phyloP scores from a whole-genome alignment of 1,284 basidiomycete genomes.

The Fomitopsis pinicola region DNA sequence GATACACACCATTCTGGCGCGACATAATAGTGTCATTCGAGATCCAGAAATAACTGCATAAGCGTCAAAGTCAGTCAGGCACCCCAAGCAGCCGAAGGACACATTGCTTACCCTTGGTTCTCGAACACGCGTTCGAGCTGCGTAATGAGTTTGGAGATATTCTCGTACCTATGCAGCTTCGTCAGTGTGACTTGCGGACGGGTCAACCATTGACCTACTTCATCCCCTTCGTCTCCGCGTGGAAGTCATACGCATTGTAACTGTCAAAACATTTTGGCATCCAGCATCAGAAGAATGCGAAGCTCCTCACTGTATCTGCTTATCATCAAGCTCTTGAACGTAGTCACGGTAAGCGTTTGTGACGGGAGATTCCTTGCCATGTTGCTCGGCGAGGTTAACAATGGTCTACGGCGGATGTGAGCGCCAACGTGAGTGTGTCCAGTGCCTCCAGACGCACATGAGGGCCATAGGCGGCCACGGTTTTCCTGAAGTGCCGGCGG shows the following conservation, averaged over 20 bases:
- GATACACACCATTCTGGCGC: slow-evolving; percentile 80
- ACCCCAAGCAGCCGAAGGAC: background rate
- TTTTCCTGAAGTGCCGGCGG: slow-evolving; percentile 71
- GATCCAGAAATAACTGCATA: slow-evolving; percentile 78
- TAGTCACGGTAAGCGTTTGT: slow-evolving; percentile 78
- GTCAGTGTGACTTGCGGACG: background rate
- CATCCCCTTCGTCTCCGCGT: slow-evolving; percentile 87
- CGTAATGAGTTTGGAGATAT: slow-evolving; percentile 78
- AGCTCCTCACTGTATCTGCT: slow-evolving; percentile 58
- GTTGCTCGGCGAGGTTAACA: slow-evolving; percentile 88
- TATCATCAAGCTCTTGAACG: slow-evolving; percentile 53
- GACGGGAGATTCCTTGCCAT: slow-evolving; percentile 82
- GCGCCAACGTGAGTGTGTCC: background rate
- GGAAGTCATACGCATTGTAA: slow-evolving; percentile 86
- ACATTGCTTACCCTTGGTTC: slow-evolving; percentile 57
- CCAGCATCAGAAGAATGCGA: background rate
- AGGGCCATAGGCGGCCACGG: slow-evolving; percentile 70
- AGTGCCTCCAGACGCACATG: slow-evolving; percentile 45
- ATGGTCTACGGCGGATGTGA: slow-evolving; percentile 41
- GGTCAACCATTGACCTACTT: slow-evolving; percentile 48
- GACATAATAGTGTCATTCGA: slow-evolving; percentile 70
- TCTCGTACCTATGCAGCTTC: slow-evolving; percentile 65
- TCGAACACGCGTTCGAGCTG: slow-evolving; percentile 71
- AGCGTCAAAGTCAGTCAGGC: slow-evolving; percentile 1
- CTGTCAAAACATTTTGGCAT: slow-evolving; percentile 8